Evolutionary conservation across 75 land plant species (phyloP).

Genomic region (Cupressus sempervirens): DNA sequence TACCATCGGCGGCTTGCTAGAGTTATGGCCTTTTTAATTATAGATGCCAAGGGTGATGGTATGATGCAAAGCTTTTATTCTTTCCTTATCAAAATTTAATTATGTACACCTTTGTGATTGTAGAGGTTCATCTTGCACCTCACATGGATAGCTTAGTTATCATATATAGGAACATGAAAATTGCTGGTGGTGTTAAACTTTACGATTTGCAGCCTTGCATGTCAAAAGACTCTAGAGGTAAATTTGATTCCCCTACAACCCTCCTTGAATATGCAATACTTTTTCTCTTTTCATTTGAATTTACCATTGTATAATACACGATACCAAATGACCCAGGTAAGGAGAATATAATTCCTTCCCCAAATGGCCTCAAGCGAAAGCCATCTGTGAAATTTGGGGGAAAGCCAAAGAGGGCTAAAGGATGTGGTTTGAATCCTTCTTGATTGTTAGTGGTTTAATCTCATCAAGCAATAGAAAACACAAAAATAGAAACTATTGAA

Average conservation of each 20-base stretch:
- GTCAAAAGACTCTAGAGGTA: conserved; percentile 28
- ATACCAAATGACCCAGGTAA: neutral
- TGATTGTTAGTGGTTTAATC: neutral
- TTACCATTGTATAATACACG: neutral
- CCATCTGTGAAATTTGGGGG: neutral
- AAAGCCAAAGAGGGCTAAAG: conserved; percentile 3
- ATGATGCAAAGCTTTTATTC: neutral
- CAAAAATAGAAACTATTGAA: neutral
- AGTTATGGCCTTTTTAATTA: neutral
- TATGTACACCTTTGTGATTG: conserved; percentile 2
- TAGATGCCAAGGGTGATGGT: neutral
- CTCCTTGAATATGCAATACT: neutral
- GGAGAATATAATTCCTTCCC: conserved; percentile 8
- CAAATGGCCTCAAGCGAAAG: neutral
- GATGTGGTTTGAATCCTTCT: neutral
- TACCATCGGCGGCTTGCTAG: neutral
- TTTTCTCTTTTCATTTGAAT: neutral
- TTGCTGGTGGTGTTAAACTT: conserved; percentile 48
- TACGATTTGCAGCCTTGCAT: conserved; percentile 38
- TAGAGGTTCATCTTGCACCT: conserved; percentile 78
- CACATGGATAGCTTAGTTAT: conserved; percentile 83
- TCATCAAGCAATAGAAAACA: conserved; percentile 1
- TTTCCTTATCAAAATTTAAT: neutral
- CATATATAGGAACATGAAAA: conserved; percentile 74
- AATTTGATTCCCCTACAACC: neutral